Evolutionary conservation across 1,284 basidiomycete genomes (phyloP), one percentile per base, ranked within the genome.

Genomic region (Trametes hirsuta): DNA sequence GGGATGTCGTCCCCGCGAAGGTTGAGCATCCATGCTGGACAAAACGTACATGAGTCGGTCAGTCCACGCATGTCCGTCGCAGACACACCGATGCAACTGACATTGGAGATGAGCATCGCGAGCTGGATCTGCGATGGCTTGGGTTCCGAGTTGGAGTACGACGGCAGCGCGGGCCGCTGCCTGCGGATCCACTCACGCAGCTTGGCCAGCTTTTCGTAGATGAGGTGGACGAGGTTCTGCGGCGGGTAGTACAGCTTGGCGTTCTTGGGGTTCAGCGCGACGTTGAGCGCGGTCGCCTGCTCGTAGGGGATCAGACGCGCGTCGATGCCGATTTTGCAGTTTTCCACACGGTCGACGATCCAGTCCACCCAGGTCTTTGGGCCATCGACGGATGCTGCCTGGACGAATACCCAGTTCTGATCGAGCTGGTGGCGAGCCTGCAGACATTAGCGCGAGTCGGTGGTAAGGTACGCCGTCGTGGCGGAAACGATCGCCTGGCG

Each of bases 371-470:
- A 95, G 68, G 93, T 87, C 64, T 82, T 84, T 0, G 85, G 82
- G 2, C 81, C 84, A 36, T 82, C 81, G 10, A 74, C 66, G 1
- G 77, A 72, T 0, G 93, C 94, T 1, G 89, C 86, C 54, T 81
- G 79, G 55, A 94, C 81, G 39, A 96, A 69, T 12, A 80, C 79
- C 95, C 95, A 98, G 65, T 92, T 87, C 18, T 75, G 65, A 71
- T 95, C 91, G 15, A 95, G 75, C 71, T 96, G 87, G 10, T 86
- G 79, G 9, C 81, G 81, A 5, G 95, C 94, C 75, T 95, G 94
- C 1, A 90, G 72, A 88, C 93, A 97, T 74, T 97, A 97, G 30
- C 94, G 84, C 25, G 94, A 93, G 74, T 98, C 95, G 21, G 89
- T 90, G 65, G 96, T 83, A 30, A 97, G 80, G 66, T 90, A 90